Evolutionary conservation across 495 filamentous ascomycete genomes (phyloP).

Genomic region (Penicillium herquei): DNA sequence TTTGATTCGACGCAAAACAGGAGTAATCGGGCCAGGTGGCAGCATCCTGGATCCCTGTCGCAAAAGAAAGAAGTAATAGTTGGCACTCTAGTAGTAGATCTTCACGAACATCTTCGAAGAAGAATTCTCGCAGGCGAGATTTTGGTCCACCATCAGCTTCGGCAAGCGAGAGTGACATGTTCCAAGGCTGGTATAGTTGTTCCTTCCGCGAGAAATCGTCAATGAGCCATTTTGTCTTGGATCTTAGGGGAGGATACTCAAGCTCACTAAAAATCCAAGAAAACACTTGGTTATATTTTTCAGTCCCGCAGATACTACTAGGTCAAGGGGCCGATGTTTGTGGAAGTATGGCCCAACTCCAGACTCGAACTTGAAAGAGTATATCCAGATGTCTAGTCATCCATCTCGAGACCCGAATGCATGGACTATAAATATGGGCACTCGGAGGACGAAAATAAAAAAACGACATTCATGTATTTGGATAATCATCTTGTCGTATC

Average conservation of each 20-base stretch:
- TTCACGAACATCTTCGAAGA: constrained; percentile 20
- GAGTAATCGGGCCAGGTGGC: constrained; percentile 60
- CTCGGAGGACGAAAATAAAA: no score
- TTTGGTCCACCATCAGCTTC: not conserved
- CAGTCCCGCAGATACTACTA: no score
- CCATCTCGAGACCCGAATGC: no score
- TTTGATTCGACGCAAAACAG: constrained; percentile 66
- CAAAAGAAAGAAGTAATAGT: constrained; percentile 36
- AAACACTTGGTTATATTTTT: no score
- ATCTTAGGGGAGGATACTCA: not conserved
- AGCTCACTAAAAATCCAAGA: not conserved
- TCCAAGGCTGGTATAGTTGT: constrained; percentile 3
- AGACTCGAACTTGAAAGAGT: no score
- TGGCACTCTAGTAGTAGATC: constrained; percentile 26
- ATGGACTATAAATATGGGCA: no score
- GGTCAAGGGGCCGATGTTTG: no score
- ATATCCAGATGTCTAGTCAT: no score
- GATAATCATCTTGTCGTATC: not conserved
- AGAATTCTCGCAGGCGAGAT: constrained; percentile 4
- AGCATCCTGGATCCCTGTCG: constrained; percentile 55
- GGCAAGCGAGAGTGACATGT: not conserved
- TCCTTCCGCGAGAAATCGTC: not conserved
- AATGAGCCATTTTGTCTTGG: not conserved
- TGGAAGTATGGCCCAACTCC: no score
- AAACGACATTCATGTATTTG: not conserved